These are phyloP conservation scores for Penicillium canescens DNA, from an alignment of 495 filamentous ascomycete genomes.

Conservation along the genomic window DNA sequence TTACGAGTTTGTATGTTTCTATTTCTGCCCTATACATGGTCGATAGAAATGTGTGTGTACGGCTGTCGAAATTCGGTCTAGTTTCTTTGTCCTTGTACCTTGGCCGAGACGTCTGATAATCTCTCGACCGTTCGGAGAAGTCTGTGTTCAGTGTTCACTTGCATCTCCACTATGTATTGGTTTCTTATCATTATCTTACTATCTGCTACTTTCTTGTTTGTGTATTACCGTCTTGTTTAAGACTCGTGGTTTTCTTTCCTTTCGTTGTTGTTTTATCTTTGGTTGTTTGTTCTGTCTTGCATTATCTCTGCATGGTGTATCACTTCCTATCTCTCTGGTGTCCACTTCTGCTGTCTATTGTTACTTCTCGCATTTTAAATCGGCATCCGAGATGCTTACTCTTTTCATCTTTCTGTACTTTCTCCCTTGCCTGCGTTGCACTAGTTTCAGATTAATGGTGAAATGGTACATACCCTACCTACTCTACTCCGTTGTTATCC, in stretches of 20 bases:
- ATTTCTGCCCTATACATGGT: conserved; percentile 7
- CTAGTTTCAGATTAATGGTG: no score
- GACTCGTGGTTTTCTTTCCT: neutral
- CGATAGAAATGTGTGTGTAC: conserved; percentile 1
- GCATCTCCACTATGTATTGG: neutral
- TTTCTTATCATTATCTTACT: neutral
- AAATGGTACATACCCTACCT: no score
- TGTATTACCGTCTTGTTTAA: neutral
- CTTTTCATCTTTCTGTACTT: no score
- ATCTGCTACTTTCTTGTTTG: neutral
- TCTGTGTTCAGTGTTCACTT: neutral
- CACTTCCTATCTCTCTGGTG: no score
- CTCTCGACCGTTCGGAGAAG: neutral
- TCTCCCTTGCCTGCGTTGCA: no score
- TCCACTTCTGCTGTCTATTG: no score
- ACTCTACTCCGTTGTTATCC: no score
- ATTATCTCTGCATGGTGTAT: no score
- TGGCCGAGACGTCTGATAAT: neutral
- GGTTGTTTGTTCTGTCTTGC: no score
- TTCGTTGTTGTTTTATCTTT: no score
- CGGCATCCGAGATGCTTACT: no score
- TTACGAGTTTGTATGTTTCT: conserved; percentile 27
- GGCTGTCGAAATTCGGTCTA: neutral
- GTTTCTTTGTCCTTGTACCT: neutral
- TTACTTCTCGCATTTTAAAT: no score